Percentiles rank a stretch among this genome's conserved stretches.
These are phyloP conservation scores for Discostella pseudostelligera DNA, from an alignment of 108 stramenopile species.

Conservation along the genomic window DNA sequence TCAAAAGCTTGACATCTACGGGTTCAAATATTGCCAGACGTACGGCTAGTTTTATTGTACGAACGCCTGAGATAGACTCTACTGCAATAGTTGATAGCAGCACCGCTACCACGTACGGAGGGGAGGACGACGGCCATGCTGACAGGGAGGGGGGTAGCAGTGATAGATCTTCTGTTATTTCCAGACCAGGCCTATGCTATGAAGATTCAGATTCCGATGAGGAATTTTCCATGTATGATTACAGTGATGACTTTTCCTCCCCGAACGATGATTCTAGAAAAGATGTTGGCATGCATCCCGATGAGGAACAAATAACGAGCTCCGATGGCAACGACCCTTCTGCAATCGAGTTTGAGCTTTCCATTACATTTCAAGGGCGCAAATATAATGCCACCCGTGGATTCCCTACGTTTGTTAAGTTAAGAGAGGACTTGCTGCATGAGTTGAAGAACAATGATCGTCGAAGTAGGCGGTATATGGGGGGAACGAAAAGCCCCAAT, in stretches of 20 bases:
- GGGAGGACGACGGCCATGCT: conserved; percentile 10
- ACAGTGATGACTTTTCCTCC: conserved; percentile 35
- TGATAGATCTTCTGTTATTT: conserved; percentile 4
- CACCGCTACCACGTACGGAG: background rate
- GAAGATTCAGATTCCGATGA: conserved; percentile 45
- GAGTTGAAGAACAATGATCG: conserved; percentile 47
- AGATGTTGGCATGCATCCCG: conserved; percentile 7
- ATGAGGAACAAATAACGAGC: conserved; percentile 10
- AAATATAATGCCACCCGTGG: conserved; percentile 76
- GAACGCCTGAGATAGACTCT: conserved; percentile 10
- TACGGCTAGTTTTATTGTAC: conserved; percentile 35
- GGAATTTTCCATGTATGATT: conserved; percentile 49
- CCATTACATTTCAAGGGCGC: conserved; percentile 67
- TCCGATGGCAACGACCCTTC: conserved; percentile 24
- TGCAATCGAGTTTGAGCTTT: conserved; percentile 74
- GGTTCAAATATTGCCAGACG: conserved; percentile 44
- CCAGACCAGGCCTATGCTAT: conserved; percentile 23
- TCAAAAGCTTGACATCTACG: conserved; percentile 55
- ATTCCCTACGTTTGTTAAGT: conserved; percentile 61
- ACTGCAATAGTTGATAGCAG: too few relatives aligned
- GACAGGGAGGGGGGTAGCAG: background rate
- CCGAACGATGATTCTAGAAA: conserved; percentile 10
- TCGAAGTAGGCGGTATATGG: conserved; percentile 6
- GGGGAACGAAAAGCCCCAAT: background rate
- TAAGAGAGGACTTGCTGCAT: conserved; percentile 65